Conservation (phyloP, 2,329 filamentous ascomycete species). For the Cladosporium sp. region DNA sequence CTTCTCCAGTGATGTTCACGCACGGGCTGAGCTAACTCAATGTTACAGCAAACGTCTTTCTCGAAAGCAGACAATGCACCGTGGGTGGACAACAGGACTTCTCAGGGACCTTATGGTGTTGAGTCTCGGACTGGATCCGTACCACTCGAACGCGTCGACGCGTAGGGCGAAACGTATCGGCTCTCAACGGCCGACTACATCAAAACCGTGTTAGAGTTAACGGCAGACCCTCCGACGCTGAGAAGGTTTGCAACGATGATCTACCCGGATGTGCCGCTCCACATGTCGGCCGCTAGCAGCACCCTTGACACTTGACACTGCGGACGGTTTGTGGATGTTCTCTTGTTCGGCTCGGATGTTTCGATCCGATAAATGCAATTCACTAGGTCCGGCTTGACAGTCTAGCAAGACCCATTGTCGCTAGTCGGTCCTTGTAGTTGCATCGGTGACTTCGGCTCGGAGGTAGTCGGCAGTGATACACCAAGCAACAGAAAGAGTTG, state of each 20-base stretch:
- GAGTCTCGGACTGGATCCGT: background rate
- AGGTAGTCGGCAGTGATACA: too few relatives aligned
- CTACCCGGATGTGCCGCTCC: background rate
- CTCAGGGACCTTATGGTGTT: background rate
- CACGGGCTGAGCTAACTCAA: background rate
- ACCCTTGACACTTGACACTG: background rate
- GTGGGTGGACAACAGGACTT: background rate
- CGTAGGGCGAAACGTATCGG: background rate
- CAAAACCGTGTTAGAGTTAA: background rate
- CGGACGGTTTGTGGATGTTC: background rate
- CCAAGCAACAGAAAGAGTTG: too few relatives aligned
- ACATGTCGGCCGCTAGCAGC: slow-evolving; percentile 1
- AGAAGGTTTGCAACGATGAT: slow-evolving; percentile 3
- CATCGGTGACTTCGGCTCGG: background rate
- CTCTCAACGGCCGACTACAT: background rate
- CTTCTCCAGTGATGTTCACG: background rate
- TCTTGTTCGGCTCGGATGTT: background rate
- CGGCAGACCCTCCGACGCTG: background rate
- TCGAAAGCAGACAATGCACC: background rate
- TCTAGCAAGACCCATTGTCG: too few relatives aligned
- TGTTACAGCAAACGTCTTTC: background rate
- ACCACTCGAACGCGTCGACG: background rate
- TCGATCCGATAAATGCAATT: background rate
- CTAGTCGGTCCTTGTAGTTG: background rate
- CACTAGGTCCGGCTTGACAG: background rate